A percentile compares a stretch with the other conserved stretches of the same genome.
Conservation (phyloP, 164 flowering plant genomes). For the Berberis vulgaris region DNA sequence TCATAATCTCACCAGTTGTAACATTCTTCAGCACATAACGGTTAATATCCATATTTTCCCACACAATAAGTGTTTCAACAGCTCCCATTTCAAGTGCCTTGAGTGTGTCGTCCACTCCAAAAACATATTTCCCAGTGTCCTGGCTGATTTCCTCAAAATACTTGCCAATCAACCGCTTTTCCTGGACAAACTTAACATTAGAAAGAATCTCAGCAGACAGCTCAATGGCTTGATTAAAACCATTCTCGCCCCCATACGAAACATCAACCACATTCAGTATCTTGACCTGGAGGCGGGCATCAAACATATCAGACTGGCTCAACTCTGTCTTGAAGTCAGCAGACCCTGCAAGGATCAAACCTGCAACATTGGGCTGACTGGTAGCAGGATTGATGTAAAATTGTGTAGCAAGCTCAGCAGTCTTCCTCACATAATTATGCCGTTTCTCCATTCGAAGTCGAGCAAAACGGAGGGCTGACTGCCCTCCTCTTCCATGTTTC, state of each 20-base stretch:
- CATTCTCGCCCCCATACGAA: conserved; percentile 3
- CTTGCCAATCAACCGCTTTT: conserved; percentile 1
- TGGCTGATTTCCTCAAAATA: conserved; percentile 4
- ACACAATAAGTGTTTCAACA: conserved; percentile 5
- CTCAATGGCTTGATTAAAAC: conserved; percentile 3
- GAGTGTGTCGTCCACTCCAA: conserved; percentile 1
- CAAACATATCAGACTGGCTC: conserved; percentile 5
- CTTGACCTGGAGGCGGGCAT: conserved; percentile 1
- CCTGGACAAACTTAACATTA: conserved; percentile 7
- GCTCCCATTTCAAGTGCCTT: conserved; percentile 7
- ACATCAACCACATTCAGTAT: conserved; percentile 5
- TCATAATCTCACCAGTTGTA: background rate
- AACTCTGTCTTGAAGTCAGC: conserved; percentile 5
- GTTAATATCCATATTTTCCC: conserved; percentile 5
- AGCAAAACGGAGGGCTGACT: conserved; percentile 2
- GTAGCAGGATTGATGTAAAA: conserved; percentile 4
- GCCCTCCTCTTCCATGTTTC: conserved; percentile 7
- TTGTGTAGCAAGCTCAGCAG: conserved; percentile 7
- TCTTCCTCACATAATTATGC: conserved; percentile 5
- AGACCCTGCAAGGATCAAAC: conserved; percentile 4
- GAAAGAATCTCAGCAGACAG: background rate
- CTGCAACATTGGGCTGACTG: conserved; percentile 2
- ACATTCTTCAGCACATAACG: conserved; percentile 3
- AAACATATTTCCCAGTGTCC: background rate
- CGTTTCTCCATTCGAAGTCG: conserved; percentile 7